Evolutionary conservation across 495 filamentous ascomycete species (phyloP).

Genomic region (Amniculicola lignicola): DNA sequence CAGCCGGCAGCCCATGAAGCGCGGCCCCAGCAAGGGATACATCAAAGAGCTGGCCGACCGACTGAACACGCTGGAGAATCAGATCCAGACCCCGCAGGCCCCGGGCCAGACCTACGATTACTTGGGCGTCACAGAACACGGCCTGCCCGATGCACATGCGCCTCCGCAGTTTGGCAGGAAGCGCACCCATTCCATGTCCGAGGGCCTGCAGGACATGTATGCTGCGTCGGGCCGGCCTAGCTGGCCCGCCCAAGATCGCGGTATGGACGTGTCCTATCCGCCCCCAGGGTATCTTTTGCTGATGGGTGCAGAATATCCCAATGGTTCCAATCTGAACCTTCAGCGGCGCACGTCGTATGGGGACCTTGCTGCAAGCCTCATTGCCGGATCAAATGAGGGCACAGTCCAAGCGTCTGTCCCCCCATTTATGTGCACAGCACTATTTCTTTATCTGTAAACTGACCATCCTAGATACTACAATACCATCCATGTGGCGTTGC

Average conservation of each 20-base stretch:
- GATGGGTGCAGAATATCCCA: conserved; percentile 41
- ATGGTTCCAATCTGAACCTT: conserved; percentile 33
- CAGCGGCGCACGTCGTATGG: conserved; percentile 20
- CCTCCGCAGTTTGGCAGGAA: conserved; percentile 48
- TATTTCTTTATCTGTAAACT: background rate
- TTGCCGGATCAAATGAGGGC: conserved; percentile 25
- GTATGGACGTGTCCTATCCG: conserved; percentile 39
- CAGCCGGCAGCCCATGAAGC: conserved; percentile 89
- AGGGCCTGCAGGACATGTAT: conserved; percentile 49
- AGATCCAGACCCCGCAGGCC: conserved; percentile 29
- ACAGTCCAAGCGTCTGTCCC: conserved; percentile 25
- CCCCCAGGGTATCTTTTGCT: conserved; percentile 13
- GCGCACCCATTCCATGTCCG: conserved; percentile 57
- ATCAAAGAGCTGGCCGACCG: conserved; percentile 95
- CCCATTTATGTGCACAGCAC: background rate
- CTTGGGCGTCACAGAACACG: conserved; percentile 16
- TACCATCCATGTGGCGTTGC: conserved; percentile 27
- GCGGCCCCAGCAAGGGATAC: conserved; percentile 94
- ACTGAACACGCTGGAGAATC: conserved; percentile 74
- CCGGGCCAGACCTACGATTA: conserved; percentile 23
- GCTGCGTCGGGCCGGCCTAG: conserved; percentile 41
- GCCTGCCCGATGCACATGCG: conserved; percentile 34
- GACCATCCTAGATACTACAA: conserved; percentile 16
- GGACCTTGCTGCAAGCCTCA: conserved; percentile 28
- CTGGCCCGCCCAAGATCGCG: conserved; percentile 25